phyloP scores from a whole-genome alignment of 441 rosid species.

The Rhodomyrtus psidioides region DNA sequence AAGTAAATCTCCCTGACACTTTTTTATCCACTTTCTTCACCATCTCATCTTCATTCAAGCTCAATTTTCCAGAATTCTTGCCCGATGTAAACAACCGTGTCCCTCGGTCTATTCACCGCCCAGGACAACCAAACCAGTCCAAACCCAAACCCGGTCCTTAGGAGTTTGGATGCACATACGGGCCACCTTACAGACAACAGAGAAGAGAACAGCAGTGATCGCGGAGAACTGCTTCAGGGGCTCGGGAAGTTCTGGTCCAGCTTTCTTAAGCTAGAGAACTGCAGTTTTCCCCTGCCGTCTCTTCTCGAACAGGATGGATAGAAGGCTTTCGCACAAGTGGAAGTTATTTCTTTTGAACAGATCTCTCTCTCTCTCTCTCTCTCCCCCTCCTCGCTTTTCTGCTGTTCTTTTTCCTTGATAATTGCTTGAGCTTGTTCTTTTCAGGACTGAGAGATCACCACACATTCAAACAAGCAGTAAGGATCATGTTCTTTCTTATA shows the following conservation, averaged over 20 bases:
- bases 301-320: conserved; percentile 60
- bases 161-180: conserved; percentile 44
- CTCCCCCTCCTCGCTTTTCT: conserved; percentile 29
- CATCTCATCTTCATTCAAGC: conserved; percentile 54
- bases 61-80: conserved; percentile 37
- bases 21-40: conserved; percentile 39
- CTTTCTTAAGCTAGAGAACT: conserved; percentile 56
- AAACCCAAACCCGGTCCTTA: conserved; percentile 64
- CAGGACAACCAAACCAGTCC: conserved; percentile 81
- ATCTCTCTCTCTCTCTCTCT: conserved; percentile 30
- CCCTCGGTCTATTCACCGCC: conserved; percentile 62
- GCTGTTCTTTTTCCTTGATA: conserved; percentile 39
- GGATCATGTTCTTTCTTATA: neutral
- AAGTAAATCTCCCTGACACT: conserved; percentile 60
- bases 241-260: conserved; percentile 70
- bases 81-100: conserved; percentile 34
- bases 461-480: neutral
- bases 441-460: conserved; percentile 32
- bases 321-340: conserved; percentile 80
- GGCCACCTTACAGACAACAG: conserved; percentile 48
- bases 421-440: conserved; percentile 48
- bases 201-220: conserved; percentile 67
- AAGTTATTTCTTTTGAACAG: conserved; percentile 59
- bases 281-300: conserved; percentile 35
- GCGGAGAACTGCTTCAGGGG: conserved; percentile 68